These are phyloP conservation scores for Lindgomyces ingoldianus DNA, from an alignment of 495 filamentous ascomycete genomes.

Conservation along the genomic window DNA sequence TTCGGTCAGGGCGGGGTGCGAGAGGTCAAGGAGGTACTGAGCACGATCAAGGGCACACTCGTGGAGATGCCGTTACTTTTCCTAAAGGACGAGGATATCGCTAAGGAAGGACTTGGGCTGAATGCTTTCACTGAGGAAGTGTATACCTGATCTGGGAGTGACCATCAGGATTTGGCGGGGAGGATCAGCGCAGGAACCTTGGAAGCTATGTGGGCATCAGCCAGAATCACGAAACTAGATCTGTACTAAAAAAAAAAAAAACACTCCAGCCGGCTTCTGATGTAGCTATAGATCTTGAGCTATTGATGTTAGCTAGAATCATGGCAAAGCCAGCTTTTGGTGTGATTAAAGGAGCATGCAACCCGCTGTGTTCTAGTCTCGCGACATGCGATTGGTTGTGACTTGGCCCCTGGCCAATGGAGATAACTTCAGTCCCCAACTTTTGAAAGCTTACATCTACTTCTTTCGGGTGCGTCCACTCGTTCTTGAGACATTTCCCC, in stretches of 20 bases:
- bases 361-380: no score
- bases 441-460: not conserved
- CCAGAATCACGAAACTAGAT: no score
- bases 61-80: conserved; percentile 95
- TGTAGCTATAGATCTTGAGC: no score
- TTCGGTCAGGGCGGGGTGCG: conserved; percentile 65
- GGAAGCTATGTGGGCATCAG: no score
- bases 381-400: not conserved
- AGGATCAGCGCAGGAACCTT: no score
- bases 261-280: no score
- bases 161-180: no score
- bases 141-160: conserved; percentile 65
- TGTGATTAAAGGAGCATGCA: no score
- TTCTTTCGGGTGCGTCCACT: not conserved
- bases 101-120: conserved; percentile 76
- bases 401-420: not conserved
- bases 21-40: conserved; percentile 82
- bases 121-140: conserved; percentile 81
- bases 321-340: no score
- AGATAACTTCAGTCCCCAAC: not conserved
- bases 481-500: not conserved
- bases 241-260: no score
- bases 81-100: conserved; percentile 82
- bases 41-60: conserved; percentile 71
- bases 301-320: no score